Evolutionary conservation across 805 yeast species (phyloP), one percentile per base, ranked within the genome.

Genomic region (Kodamaea neixiangensis): DNA sequence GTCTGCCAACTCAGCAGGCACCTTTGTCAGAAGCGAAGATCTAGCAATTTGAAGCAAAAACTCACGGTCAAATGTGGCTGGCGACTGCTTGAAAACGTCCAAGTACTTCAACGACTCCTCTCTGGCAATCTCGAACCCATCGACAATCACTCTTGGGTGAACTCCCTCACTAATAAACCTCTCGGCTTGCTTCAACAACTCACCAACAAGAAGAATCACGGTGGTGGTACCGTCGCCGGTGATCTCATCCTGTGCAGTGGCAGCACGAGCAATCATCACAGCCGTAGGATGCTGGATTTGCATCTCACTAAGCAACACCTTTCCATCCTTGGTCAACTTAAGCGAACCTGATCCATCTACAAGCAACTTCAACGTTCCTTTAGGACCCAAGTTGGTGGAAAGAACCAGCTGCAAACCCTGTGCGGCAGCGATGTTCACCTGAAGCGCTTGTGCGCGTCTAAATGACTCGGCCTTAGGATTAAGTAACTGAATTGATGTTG

Each of bases 181-280:
- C 67, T 93, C 94, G 21, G 98, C 97, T 71, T 94, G 98, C 67
- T 89, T 89, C 66, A 94, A 79, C 54, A 94, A 76, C 68, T 93
- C 97, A 50, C 99, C 99, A 40, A 94, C 99, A 49, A 92, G 79
- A 55, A 96, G 77, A 42, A 92, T 93, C 49, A 94, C 99, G 1
- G 97, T 87, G 5, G 98, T 93, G 49, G 99, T 94, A 57, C 99
- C 99, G 71, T 94, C 99, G 46, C 99, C 99, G n/a, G 98, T 89
- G 65, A 94, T 90, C 70, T 94, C 99, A 69, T 94, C 99, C 72
- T 94, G 99, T 0, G 99, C 97, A 43, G 97, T 84, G 46, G 99
- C 99, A 11, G 98, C 99, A 58, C 98, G 81, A 2, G 99, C 96
- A 57, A 74, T 73, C 78, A 73, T 73, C 40, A 75, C 77, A 1